A percentile compares a stretch with the other conserved stretches of the same genome.
Conservation (phyloP, 441 rosid species). For the Pelargonium exstipulatum region DNA sequence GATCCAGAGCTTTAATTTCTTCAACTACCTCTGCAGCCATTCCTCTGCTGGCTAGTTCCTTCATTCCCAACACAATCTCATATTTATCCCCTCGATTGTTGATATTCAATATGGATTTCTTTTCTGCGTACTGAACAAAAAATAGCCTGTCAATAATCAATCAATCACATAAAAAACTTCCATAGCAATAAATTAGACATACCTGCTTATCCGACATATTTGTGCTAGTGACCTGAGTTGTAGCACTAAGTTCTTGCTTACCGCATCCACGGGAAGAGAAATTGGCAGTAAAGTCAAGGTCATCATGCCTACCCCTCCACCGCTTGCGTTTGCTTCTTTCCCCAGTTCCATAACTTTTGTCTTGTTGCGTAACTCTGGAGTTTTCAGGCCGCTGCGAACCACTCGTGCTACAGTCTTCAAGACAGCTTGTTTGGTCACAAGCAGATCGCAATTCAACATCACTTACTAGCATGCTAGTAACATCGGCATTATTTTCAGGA, state of each 20-base stretch:
- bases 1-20: constrained; percentile 68
- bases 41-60: constrained; percentile 74
- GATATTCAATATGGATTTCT: constrained; percentile 20
- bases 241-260: constrained; percentile 34
- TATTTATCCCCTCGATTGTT: constrained; percentile 43
- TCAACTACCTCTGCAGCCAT: constrained; percentile 77
- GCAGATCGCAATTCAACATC: constrained; percentile 51
- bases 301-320: constrained; percentile 83
- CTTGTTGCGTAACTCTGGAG: constrained; percentile 39
- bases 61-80: constrained; percentile 66
- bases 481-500: constrained; percentile 37
- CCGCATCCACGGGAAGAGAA: constrained; percentile 33
- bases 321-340: constrained; percentile 82
- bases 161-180: not conserved
- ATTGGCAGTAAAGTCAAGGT: constrained; percentile 38
- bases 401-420: constrained; percentile 80
- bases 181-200: constrained; percentile 9
- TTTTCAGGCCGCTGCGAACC: constrained; percentile 44
- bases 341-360: constrained; percentile 42
- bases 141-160: constrained; percentile 10
- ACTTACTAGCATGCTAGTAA: constrained; percentile 36
- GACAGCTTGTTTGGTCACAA: constrained; percentile 42
- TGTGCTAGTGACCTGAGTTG: constrained; percentile 20
- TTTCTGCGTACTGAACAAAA: constrained; percentile 37
- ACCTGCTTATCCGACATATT: constrained; percentile 40